Conservation (phyloP, 768 basidiomycete species). For the Cubamyces lactineus region DNA sequence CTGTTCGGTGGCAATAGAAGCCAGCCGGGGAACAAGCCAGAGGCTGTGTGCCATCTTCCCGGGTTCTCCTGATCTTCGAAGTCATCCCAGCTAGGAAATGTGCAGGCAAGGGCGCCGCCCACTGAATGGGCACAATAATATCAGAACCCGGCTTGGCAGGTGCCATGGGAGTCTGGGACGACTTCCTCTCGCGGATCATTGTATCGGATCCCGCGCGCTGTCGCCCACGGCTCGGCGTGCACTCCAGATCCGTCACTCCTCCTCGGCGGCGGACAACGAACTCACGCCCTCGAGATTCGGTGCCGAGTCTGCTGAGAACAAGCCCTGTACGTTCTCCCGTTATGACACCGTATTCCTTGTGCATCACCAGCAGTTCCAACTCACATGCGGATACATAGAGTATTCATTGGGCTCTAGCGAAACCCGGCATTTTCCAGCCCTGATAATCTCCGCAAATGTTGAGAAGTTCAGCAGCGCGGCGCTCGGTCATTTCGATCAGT, state of each 20-base stretch:
- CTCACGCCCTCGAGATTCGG: conserved; percentile 16
- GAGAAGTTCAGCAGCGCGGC: too few relatives aligned
- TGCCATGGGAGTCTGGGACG: conserved; percentile 19
- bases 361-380: neutral
- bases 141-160: conserved; percentile 14
- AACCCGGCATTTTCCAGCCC: too few relatives aligned
- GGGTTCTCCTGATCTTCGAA: conserved; percentile 25
- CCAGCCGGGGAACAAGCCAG: conserved; percentile 27
- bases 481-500: too few relatives aligned
- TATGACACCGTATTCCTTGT: neutral
- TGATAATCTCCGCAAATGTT: too few relatives aligned
- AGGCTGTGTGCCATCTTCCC: conserved; percentile 23
- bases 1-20: conserved; percentile 25
- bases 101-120: conserved; percentile 20
- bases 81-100: conserved; percentile 9
- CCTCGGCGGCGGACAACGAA: conserved; percentile 9
- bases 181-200: conserved; percentile 25
- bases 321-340: too few relatives aligned
- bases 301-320: conserved; percentile 11
- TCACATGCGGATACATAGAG: too few relatives aligned
- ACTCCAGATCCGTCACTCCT: conserved; percentile 4
- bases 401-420: too few relatives aligned
- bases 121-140: conserved; percentile 22
- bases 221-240: conserved; percentile 5
- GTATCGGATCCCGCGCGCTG: conserved; percentile 12